Evolutionary conservation across 305 asterid genomes (phyloP).

Genomic region (Ilex paraguariensis): DNA sequence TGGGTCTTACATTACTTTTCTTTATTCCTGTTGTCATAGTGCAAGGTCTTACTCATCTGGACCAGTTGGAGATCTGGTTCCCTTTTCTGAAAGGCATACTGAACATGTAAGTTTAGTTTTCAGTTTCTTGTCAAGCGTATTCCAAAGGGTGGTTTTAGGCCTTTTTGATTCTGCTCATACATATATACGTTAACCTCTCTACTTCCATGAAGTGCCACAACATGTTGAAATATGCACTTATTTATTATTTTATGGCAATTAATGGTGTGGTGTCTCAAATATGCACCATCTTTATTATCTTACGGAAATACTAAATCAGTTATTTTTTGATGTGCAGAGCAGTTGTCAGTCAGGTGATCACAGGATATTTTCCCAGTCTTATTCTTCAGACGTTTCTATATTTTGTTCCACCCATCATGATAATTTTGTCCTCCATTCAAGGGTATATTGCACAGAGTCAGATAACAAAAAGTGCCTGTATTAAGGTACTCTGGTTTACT

Average conservation of each 20-base stretch:
- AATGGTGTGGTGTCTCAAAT: no score
- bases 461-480: constrained; percentile 90
- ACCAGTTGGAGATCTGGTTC: constrained; percentile 72
- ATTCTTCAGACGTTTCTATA: constrained; percentile 65
- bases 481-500: constrained; percentile 77
- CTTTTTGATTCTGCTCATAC: no score
- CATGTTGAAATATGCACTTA: no score
- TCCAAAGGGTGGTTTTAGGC: no score
- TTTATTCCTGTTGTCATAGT: constrained; percentile 75
- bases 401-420: constrained; percentile 74
- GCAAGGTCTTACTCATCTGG: constrained; percentile 94
- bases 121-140: neutral
- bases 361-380: constrained; percentile 97
- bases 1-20: constrained; percentile 56
- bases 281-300: neutral
- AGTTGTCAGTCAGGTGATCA: constrained; percentile 67
- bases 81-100: constrained; percentile 75
- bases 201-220: no score
- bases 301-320: constrained; percentile 1
- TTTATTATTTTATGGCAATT: no score
- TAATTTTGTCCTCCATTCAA: constrained; percentile 79
- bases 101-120: constrained; percentile 47
- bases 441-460: constrained; percentile 83
- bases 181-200: no score
- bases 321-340: constrained; percentile 45